Conservation (phyloP, 108 stramenopile species). For the Nitzschia sp. region DNA sequence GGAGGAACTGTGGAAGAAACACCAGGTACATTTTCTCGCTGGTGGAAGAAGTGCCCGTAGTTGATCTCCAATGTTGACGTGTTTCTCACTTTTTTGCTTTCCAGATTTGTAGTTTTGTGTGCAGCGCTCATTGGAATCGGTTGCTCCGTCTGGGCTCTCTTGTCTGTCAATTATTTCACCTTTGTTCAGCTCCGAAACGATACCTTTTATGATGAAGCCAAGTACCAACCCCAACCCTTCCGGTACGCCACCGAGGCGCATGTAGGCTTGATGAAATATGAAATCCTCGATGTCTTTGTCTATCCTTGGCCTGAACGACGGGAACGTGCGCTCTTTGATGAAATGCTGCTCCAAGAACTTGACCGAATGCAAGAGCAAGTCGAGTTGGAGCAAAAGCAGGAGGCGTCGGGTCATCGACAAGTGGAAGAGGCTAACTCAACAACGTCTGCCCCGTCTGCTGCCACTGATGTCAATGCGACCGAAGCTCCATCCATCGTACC, state of each 20-base stretch:
- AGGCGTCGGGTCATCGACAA: background rate
- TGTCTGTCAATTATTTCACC: constrained; percentile 32
- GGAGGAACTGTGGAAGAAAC: constrained; percentile 39
- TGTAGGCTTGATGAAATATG: constrained; percentile 36
- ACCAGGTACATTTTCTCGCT: constrained; percentile 27
- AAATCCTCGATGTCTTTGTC: constrained; percentile 34
- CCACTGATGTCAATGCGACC: background rate
- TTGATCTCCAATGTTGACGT: too few species aligned
- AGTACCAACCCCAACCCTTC: constrained; percentile 35
- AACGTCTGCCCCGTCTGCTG: background rate
- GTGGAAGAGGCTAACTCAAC: background rate
- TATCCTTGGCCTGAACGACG: constrained; percentile 37
- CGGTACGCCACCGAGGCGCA: constrained; percentile 36
- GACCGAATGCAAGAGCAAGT: constrained; percentile 9
- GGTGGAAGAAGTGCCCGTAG: too few species aligned
- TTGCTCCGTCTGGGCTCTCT: constrained; percentile 21
- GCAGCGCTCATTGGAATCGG: constrained; percentile 22
- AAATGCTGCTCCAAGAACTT: constrained; percentile 28
- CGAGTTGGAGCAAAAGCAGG: background rate
- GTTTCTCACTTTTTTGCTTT: too few species aligned
- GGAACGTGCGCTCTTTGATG: constrained; percentile 23
- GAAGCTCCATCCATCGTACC: background rate
- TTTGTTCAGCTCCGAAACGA: constrained; percentile 35
- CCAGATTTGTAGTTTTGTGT: constrained; percentile 22
- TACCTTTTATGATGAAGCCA: constrained; percentile 32